phyloP scores from a whole-genome alignment of 108 stramenopile genomes.

The Fragilaria radians region DNA sequence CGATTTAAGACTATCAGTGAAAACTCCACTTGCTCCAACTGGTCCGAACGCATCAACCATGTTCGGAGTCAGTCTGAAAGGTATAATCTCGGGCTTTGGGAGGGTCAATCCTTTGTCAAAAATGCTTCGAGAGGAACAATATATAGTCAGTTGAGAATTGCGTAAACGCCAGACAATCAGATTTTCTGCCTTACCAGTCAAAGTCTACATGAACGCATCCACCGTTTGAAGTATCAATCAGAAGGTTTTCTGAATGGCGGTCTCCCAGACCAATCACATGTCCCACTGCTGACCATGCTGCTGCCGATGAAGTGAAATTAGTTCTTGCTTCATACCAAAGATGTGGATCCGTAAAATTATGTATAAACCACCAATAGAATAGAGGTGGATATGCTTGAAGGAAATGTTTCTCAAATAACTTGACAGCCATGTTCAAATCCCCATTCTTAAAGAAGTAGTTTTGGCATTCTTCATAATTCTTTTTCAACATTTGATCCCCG shows the following conservation, averaged over 20 bases:
- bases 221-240: slow-evolving; percentile 89
- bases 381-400: slow-evolving; percentile 73
- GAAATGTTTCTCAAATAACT: slow-evolving; percentile 55
- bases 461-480: slow-evolving; percentile 58
- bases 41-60: slow-evolving; percentile 98
- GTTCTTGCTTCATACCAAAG: slow-evolving; percentile 96
- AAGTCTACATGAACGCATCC: slow-evolving; percentile 99
- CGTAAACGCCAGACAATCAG: neutral
- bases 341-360: slow-evolving; percentile 88
- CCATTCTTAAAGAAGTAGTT: slow-evolving; percentile 67
- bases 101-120: slow-evolving; percentile 97
- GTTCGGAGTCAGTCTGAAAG: slow-evolving; percentile 96
- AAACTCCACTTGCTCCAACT: slow-evolving; percentile 86
- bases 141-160: slow-evolving; percentile 41
- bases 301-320: slow-evolving; percentile 85
- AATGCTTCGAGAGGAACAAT: slow-evolving; percentile 79
- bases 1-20: slow-evolving; percentile 65
- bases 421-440: slow-evolving; percentile 47
- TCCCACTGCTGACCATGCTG: slow-evolving; percentile 95
- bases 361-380: slow-evolving; percentile 96
- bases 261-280: slow-evolving; percentile 97
- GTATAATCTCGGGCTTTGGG: slow-evolving; percentile 92
- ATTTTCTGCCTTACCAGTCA: slow-evolving; percentile 76
- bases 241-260: slow-evolving; percentile 98
- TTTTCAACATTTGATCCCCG: slow-evolving; percentile 47